These are phyloP conservation scores for Aspergillus floridensis DNA, from an alignment of 2,329 filamentous ascomycete genomes.

Conservation along the genomic window DNA sequence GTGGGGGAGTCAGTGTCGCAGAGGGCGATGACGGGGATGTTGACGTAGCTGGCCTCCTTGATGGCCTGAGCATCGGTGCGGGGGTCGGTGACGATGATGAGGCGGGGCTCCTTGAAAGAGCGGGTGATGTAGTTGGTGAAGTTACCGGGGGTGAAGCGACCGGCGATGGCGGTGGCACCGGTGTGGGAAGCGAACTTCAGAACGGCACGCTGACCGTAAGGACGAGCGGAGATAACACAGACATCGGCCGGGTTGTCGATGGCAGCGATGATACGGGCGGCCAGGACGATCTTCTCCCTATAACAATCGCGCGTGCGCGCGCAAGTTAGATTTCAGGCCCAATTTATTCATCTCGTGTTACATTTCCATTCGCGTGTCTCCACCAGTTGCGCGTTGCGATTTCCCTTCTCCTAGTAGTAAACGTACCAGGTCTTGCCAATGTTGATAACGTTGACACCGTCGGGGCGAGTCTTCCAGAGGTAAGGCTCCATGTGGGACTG, in stretches of 20 bases:
- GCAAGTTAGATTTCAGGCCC: constrained; percentile 19
- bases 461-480: constrained; percentile 98
- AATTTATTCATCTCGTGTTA: not conserved
- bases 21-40: constrained; percentile 99
- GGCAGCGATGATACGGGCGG: constrained; percentile 96
- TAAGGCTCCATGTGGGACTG: constrained; percentile 99
- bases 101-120: constrained; percentile 99
- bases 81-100: constrained; percentile 99
- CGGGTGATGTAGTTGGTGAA: constrained; percentile 99
- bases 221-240: constrained; percentile 98
- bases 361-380: not conserved
- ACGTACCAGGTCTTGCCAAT: constrained; percentile 99
- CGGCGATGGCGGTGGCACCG: constrained; percentile 94
- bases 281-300: constrained; percentile 99
- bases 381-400: not conserved
- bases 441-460: constrained; percentile 98
- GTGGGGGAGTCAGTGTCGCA: constrained; percentile 99
- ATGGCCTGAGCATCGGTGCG: constrained; percentile 99
- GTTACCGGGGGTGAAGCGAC: constrained; percentile 99
- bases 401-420: constrained; percentile 5
- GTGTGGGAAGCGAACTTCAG: constrained; percentile 99
- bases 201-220: constrained; percentile 98
- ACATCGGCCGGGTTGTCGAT: constrained; percentile 99
- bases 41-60: constrained; percentile 99
- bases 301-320: constrained; percentile 16